Evolutionary conservation across 768 basidiomycete species (phyloP), one percentile per base, ranked within the genome.

Genomic region (Leccinum subtestaceum): DNA sequence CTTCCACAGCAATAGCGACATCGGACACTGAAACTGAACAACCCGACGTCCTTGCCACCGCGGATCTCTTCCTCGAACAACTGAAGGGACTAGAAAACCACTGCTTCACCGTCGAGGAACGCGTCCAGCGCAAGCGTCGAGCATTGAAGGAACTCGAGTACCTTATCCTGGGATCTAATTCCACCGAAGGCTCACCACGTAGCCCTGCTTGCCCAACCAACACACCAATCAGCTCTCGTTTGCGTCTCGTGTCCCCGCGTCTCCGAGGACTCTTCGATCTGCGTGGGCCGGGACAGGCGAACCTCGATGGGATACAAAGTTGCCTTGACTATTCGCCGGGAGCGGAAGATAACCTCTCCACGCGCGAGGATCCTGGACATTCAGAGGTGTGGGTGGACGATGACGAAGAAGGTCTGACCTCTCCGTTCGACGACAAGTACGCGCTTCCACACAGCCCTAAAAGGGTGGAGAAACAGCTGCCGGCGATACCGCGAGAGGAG

Each of bases 251-350:
- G 17, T 63, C 72, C 9, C 72, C 72, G 29, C 70, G 70, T 43
- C 70, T 72, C 45, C 70, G 63, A 13, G 72, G 72, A 10, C 66
- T 72, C 55, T 73, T 72, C 40, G 72, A 72, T 48, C 32, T 70
- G 9, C 68, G 29, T 15, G 70, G 70, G 19, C 70, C 70, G 2
- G 66, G 72, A 3, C 61, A 61, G 23, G 53, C 49, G 23, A 72
- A 72, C 53, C 31, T 58, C 32, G 60, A 72, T 46, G 50, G 61
- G 7, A 58, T 52, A 8, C 72, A 72, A 36, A 73, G 51, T n/a
- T 57, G 63, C 23, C 34, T 64, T 2, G 70, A 72, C 19, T 72
- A 68, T 45, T 70, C 66, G 23, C 61, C 66, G 4, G 64, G 63
- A 31, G n/a, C 12, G 9, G 48, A 57, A 21, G 61, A 50, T 2